Base-by-base conservation (phyloP, 2,329 filamentous ascomycete species). In the Nothophoma quercina region DNA sequence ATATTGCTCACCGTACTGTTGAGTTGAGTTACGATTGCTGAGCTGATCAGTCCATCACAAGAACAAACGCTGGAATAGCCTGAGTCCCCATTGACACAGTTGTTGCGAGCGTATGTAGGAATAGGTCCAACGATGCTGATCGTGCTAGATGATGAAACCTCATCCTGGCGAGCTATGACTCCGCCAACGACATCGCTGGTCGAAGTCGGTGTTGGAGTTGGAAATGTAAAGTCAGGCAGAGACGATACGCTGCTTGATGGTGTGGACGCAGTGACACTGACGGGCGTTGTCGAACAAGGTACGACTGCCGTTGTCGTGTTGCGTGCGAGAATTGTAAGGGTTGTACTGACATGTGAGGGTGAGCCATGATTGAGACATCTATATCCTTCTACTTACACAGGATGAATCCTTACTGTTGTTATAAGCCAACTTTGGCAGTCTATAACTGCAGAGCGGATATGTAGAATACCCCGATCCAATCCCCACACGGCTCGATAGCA, bases 401-500 rank as follows among this genome's bases (percentile, higher is more conserved):
- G 65, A 41, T 63, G 58, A n/a, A 63, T 46, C 2, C 64, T 32
- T 5, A 66, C 48, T 16, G 62, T 67, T 5, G 64, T 67, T 19
- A 65, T 71, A 26, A 71, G 55, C 25, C 60, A 65, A 18, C 46
- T 54, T 16, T 56, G 41, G 28, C 69, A 72, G 29, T 69, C 56
- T 23, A 49, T 35, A 2, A 51, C 59, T 1, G 51, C 65, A 15
- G 47, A 56, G 21, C 57, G 34, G 2, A 59, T 41, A 46, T 59
- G 62, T n/a, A 51, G 36, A 5, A 55, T 28, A 22, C 58, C 58
- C 30, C 41, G 29, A 43, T 48, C 35, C 1, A 58, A 59, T 8
- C 60, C 65, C 57, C 64, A 69, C 15, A 71, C 53, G 12, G 63
- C 67, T 32, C 55, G 57, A 32, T 63, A 63, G 44, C 69, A 72